Conservation (phyloP, 805 yeast genomes). For the Danielia reshetovae region DNA sequence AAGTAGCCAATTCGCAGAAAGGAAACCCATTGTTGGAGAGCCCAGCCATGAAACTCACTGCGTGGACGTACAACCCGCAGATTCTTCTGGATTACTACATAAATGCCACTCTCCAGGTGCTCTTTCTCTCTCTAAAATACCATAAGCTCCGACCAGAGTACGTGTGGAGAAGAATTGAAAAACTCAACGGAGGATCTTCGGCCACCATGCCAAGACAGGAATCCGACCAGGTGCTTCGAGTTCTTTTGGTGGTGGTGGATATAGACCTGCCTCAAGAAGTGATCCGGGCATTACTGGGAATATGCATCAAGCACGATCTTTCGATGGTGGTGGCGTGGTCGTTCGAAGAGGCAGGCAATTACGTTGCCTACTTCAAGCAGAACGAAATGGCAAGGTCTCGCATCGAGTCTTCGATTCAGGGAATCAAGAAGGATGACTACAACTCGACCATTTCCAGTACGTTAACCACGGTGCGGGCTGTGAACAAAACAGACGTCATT, state of each 20-base stretch:
- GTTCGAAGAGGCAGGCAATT: constrained; percentile 46
- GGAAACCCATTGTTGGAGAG: constrained; percentile 66
- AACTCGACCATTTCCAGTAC: constrained; percentile 42
- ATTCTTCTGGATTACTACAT: constrained; percentile 61
- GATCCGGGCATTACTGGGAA: constrained; percentile 42
- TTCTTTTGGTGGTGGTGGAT: constrained; percentile 62
- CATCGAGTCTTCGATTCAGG: constrained; percentile 37
- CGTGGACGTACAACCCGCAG: constrained; percentile 52
- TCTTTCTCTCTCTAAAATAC: constrained; percentile 66
- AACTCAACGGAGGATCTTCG: constrained; percentile 36
- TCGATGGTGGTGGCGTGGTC: constrained; percentile 51
- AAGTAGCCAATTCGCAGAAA: constrained; percentile 62
- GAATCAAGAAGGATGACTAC: constrained; percentile 40
- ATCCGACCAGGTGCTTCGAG: constrained; percentile 43
- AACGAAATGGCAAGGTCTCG: constrained; percentile 32
- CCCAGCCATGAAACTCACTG: constrained; percentile 44
- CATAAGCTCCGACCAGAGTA: constrained; percentile 77
- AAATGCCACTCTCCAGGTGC: constrained; percentile 49
- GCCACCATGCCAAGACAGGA: constrained; percentile 19
- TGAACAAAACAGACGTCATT: constrained; percentile 53
- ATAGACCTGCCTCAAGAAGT: constrained; percentile 53
- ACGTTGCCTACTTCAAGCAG: constrained; percentile 35
- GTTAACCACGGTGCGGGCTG: constrained; percentile 42
- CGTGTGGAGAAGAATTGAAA: constrained; percentile 50
- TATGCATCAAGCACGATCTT: constrained; percentile 48